Conservation (phyloP, 2,329 filamentous ascomycete genomes). For the Aspergillus sp. region DNA sequence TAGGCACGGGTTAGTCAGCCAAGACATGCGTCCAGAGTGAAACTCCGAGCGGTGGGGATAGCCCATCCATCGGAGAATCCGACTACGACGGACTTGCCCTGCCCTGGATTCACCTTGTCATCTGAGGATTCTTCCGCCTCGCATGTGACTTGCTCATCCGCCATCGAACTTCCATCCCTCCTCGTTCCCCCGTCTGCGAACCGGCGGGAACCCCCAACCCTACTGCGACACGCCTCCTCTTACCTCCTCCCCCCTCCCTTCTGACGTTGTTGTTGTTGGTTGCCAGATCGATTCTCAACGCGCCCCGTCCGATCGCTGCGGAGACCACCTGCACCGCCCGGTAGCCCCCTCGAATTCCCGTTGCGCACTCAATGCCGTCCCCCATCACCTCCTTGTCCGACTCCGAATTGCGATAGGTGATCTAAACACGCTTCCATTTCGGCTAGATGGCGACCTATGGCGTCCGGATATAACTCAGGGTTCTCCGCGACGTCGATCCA, state of each 20-base stretch:
- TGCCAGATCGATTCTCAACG: constrained; percentile 6
- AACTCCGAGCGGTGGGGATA: neutral
- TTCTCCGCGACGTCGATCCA: constrained; percentile 43
- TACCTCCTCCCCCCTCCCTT: constrained; percentile 11
- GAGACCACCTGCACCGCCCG: neutral
- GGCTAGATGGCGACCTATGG: constrained; percentile 46
- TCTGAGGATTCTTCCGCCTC: neutral
- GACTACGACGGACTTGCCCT: neutral
- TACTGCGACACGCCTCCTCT: neutral
- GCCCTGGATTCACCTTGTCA: too few species aligned
- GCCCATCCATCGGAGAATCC: neutral
- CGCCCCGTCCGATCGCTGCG: constrained; percentile 2
- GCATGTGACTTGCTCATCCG: neutral
- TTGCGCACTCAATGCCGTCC: constrained; percentile 30
- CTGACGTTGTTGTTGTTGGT: constrained; percentile 11
- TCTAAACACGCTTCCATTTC: constrained; percentile 27
- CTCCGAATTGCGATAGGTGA: constrained; percentile 32
- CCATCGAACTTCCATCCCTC: neutral
- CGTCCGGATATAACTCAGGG: constrained; percentile 42
- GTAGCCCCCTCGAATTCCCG: constrained; percentile 1
- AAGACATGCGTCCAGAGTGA: neutral
- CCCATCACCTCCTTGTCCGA: constrained; percentile 17
- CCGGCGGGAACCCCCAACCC: neutral
- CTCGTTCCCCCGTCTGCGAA: neutral
- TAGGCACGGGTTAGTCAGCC: neutral